Evolutionary conservation across 805 yeast species (phyloP), one percentile per base, ranked within the genome.

Genomic region (Metschnikowia vanudenii): DNA sequence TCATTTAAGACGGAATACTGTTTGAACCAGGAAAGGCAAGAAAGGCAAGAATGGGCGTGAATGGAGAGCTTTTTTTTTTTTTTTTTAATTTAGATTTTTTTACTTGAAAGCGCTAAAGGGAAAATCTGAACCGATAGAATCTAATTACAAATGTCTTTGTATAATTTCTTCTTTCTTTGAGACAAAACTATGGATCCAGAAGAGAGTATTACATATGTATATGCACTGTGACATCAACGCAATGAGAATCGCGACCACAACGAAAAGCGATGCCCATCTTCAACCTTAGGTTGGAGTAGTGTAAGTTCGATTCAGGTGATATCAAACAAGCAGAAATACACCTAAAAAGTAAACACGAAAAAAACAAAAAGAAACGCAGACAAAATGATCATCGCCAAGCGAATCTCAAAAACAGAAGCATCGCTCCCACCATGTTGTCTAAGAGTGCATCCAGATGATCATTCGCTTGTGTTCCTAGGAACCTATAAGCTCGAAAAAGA

Each of bases 371-470:
- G 4, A 4, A 22, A 5, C 24, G 24, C 4, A 22, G 24, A 22
- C 24, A 22, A 13, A 11, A 52, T 50, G 56, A 29, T 34, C 31
- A 29, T 18, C 4, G 47, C 56, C 8, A 47, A 39, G 32, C 36
- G 48, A 17, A 10, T 50, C 7, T 46, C 50, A 4, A 49, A 38
- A 18, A 63, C 72, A 3, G 67, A 64, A 19, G 72, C 92, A 0
- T 63, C 68, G 1, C 68, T 81, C 2, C 98, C 98, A 1, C 97
- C 98, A 1, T 94, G 98, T 62, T 84, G 88, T 37, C 63, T 92
- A 3, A 73, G 84, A 31, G 74, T 83, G 9, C 79, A 77, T 42
- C 85, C 86, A 0, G 48, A 58, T 0, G 79, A 81, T 36, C 56
- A 64, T 3, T 56, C 74, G 0, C 59, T 77, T 9, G 52, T 88